A percentile compares a stretch with the other conserved stretches of the same genome.
Evolutionary conservation across 2,329 filamentous ascomycete genomes (phyloP).

Genomic region (Tolypocladium endophyticum): DNA sequence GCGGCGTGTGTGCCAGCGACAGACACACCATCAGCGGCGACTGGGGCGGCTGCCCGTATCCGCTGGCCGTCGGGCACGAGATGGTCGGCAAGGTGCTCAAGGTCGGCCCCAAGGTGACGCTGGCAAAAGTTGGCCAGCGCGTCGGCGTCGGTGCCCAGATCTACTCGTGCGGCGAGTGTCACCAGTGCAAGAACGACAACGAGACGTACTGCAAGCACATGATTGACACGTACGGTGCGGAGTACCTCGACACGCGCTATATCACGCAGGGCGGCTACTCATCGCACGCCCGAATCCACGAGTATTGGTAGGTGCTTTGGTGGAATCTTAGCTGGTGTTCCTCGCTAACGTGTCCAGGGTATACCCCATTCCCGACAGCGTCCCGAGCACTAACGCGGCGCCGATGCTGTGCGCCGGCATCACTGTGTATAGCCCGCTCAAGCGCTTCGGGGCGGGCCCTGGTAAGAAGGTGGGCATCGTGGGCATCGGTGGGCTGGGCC

Average conservation of each 20-base stretch:
- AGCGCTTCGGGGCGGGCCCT: constrained; percentile 62
- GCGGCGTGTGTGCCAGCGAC: constrained; percentile 66
- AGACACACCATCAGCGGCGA: constrained; percentile 60
- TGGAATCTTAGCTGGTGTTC: neutral
- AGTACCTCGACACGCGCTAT: constrained; percentile 38
- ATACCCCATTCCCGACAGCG: constrained; percentile 64
- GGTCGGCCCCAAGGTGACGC: constrained; percentile 42
- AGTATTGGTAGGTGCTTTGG: constrained; percentile 29
- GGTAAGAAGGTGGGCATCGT: constrained; percentile 73
- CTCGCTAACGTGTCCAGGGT: constrained; percentile 28
- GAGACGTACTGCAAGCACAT: constrained; percentile 29
- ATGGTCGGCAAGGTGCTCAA: constrained; percentile 60
- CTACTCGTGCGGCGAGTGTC: constrained; percentile 36
- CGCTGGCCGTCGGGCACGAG: constrained; percentile 61
- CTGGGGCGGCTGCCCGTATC: constrained; percentile 53
- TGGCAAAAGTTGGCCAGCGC: constrained; percentile 45
- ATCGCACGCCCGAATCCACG: constrained; percentile 22
- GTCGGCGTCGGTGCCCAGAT: constrained; percentile 50
- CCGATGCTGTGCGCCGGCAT: constrained; percentile 81
- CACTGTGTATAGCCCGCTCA: constrained; percentile 68
- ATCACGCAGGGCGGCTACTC: constrained; percentile 50
- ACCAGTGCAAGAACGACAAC: constrained; percentile 27
- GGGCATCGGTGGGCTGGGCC: constrained; percentile 61
- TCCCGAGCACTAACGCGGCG: constrained; percentile 52
- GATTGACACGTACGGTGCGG: constrained; percentile 38